phyloP scores from a whole-genome alignment of 2,329 filamentous ascomycete species.

The Ilyonectria destructans region DNA sequence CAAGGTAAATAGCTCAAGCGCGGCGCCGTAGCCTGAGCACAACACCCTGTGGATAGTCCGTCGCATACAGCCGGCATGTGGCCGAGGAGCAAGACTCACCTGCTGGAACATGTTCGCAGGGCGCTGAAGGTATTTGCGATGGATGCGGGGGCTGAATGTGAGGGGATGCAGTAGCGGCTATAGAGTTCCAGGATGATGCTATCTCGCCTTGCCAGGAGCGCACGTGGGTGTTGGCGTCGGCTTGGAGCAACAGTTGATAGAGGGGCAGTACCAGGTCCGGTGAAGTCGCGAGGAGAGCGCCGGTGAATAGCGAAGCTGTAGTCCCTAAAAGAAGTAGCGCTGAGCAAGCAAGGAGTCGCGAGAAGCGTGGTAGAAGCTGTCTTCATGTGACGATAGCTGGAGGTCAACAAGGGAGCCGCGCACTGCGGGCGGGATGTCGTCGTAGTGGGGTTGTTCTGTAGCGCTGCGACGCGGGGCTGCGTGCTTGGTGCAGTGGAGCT shows the following conservation, averaged over 20 bases:
- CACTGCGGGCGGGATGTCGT: conserved; percentile 14
- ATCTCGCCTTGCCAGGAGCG: conserved; percentile 35
- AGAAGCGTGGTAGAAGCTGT: neutral
- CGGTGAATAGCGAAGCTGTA: neutral
- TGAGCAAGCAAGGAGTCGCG: neutral
- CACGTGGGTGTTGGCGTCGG: conserved; percentile 27
- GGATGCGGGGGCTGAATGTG: neutral
- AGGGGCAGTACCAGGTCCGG: neutral
- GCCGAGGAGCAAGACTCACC: conserved; percentile 36
- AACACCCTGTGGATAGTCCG: neutral
- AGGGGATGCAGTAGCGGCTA: conserved; percentile 14
- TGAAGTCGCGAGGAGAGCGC: neutral
- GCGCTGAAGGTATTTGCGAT: neutral
- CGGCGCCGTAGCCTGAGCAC: conserved; percentile 9
- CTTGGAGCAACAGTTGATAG: conserved; percentile 26
- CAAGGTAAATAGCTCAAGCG: conserved; percentile 39
- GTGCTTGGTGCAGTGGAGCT: conserved; percentile 19
- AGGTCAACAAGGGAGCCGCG: conserved; percentile 10
- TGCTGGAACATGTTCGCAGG: conserved; percentile 51
- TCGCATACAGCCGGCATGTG: neutral
- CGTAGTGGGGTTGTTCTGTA: conserved; percentile 26
- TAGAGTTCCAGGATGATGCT: conserved; percentile 35
- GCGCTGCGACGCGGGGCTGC: conserved; percentile 30
- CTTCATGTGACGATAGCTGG: conserved; percentile 17
- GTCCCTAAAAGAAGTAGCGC: neutral